Evolutionary conservation across 441 rosid genomes (phyloP), one percentile per base, ranked within the genome.

Genomic region (Pelargonium myrrhifolium): DNA sequence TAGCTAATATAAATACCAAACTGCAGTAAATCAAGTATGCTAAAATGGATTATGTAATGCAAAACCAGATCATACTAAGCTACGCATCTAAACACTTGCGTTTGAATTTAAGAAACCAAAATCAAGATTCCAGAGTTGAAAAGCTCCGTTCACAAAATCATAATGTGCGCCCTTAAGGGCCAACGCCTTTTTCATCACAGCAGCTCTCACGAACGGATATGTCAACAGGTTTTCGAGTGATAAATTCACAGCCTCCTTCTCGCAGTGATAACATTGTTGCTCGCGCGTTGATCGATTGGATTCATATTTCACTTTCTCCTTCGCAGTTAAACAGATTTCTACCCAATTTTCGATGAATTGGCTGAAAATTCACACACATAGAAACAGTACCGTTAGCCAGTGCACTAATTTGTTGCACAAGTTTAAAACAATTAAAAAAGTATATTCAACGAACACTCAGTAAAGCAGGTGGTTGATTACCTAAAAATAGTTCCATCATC

Each of bases 161-260:
- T 93, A 93, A 71, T 89, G 95, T 17, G 85, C 98, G 35, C 97
- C 98, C 68, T 89, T 89, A 69, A 93, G 45, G 1, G 75, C 72
- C 40, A 93, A 43, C 4, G 72, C 66, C 21, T 84, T 82, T 65
- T 84, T 86, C 84, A 81, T 77, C 9, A 81, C 87, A 0, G 77
- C 86, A 26, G 90, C 90, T 65, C 87, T 83, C 78, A 93, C 98
- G 20, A 81, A 93, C 40, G 98, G 97, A 69, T 93, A 93, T 2
- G 98, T 90, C 83, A 93, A 70, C 3, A 93, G 78, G 81, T 93
- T 90, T 15, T 90, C 97, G 18, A 93, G 84, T 0, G 98, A 93
- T 17, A 89, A 91, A 74, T 93, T 93, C 84, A 93, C 97, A 68
- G 96, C 89, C 77, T 90, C 98, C 94, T 89, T 93, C 84, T 93